Conservation (phyloP, 257 asterid genomes). For the Ehretia macrophylla region DNA sequence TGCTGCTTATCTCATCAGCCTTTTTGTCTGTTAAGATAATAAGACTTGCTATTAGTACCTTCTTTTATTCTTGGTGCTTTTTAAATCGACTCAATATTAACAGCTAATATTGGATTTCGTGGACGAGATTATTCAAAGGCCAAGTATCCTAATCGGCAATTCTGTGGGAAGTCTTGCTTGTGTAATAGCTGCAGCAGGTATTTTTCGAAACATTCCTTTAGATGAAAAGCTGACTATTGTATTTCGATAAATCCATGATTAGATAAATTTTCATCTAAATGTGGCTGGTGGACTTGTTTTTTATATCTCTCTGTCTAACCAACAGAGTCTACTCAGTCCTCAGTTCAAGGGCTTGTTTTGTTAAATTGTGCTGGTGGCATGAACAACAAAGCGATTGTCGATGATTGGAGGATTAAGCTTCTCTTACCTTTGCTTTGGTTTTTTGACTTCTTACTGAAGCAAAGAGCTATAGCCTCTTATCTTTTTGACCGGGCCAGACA, state of each 20-base stretch:
- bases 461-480: conserved; percentile 54
- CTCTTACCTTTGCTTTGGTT: conserved; percentile 72
- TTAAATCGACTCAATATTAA: conserved; percentile 13
- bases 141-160: conserved; percentile 78
- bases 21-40: background rate
- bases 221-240: background rate
- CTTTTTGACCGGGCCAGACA: conserved; percentile 59
- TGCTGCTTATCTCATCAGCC: conserved; percentile 3
- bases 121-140: conserved; percentile 60
- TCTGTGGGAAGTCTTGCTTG: conserved; percentile 98
- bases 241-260: background rate
- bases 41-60: too few relatives aligned
- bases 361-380: conserved; percentile 93
- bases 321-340: conserved; percentile 47
- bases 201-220: background rate
- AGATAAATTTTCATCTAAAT: background rate
- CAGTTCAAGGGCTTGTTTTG: conserved; percentile 74
- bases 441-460: conserved; percentile 74
- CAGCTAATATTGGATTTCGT: conserved; percentile 80
- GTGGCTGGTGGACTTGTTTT: background rate
- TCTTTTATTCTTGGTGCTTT: conserved; percentile 2
- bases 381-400: conserved; percentile 97
- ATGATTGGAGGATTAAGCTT: conserved; percentile 93
- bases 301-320: background rate
- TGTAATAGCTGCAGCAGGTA: conserved; percentile 88